A percentile compares a stretch with the other conserved stretches of the same genome.
Conservation (phyloP, 2,329 filamentous ascomycete genomes). For the Trichoderma cornu-damae region DNA sequence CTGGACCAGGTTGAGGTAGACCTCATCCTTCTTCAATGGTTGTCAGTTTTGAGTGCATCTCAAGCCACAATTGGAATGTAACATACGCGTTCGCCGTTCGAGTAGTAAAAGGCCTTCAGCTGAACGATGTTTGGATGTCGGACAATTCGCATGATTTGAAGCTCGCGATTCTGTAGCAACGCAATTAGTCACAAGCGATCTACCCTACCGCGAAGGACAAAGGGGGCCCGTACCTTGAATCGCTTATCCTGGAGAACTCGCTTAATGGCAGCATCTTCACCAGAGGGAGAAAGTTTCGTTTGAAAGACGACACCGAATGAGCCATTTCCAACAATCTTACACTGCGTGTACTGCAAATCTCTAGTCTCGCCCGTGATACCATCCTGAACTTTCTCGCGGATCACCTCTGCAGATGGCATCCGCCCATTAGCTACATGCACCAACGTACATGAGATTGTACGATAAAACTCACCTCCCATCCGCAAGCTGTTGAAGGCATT, state of each 20-base stretch:
- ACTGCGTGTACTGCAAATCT: constrained; percentile 97
- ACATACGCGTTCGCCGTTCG: constrained; percentile 88
- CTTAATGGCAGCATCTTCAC: constrained; percentile 98
- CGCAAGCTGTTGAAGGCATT: constrained; percentile 81
- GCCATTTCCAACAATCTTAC: constrained; percentile 98
- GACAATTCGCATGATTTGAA: constrained; percentile 99
- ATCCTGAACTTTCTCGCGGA: constrained; percentile 98
- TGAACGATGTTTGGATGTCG: constrained; percentile 98
- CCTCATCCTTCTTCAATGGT: constrained; percentile 76
- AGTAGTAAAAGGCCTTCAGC: constrained; percentile 99
- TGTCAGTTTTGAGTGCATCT: constrained; percentile 10
- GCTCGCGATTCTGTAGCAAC: constrained; percentile 78
- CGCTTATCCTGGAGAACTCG: constrained; percentile 97
- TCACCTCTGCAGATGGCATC: constrained; percentile 63
- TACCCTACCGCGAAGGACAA: neutral
- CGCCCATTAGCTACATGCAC: neutral
- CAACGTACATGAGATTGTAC: neutral
- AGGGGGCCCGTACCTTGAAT: constrained; percentile 70
- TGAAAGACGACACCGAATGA: constrained; percentile 99
- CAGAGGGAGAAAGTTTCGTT: constrained; percentile 95
- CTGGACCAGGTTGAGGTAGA: constrained; percentile 96
- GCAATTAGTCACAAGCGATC: constrained; percentile 18
- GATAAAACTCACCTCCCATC: constrained; percentile 83
- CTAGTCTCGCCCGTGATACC: constrained; percentile 93
- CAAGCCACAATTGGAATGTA: too few relatives aligned